phyloP scores from a whole-genome alignment of 2,329 filamentous ascomycete species.

The Diaporthe eres region DNA sequence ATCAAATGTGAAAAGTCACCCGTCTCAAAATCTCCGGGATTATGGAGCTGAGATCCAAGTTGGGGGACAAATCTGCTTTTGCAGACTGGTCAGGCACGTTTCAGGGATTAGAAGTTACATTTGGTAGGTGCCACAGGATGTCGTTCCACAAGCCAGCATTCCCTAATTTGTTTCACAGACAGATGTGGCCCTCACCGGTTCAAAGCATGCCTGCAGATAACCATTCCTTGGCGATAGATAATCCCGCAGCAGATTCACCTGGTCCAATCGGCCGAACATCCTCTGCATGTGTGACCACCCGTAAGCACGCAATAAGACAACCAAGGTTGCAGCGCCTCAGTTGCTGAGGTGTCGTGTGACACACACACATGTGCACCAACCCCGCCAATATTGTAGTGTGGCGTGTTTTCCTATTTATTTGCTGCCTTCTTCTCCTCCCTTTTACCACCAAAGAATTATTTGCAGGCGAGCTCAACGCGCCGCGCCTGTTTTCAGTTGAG shows the following conservation, averaged over 20 bases:
- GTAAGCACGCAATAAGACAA: slow-evolving; percentile 13
- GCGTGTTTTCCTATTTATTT: background rate
- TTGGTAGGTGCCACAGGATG: background rate
- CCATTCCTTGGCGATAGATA: slow-evolving; percentile 24
- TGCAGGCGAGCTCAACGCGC: background rate
- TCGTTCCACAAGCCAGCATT: background rate
- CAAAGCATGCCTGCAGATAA: slow-evolving; percentile 1
- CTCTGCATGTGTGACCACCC: background rate
- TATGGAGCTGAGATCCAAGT: background rate
- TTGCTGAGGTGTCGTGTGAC: slow-evolving; percentile 10
- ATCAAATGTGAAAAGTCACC: background rate
- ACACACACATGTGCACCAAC: background rate
- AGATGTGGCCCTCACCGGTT: background rate
- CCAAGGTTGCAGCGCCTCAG: background rate
- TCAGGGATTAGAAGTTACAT: background rate
- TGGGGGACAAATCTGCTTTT: background rate
- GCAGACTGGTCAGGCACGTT: too few species aligned
- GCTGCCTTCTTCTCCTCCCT: background rate
- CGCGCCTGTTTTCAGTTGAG: background rate
- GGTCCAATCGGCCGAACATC: slow-evolving; percentile 1
- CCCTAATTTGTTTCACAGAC: too few species aligned
- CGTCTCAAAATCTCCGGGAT: background rate
- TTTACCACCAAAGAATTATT: background rate
- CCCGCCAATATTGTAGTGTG: background rate
- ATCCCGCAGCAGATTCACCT: background rate